A percentile compares a stretch with the other conserved stretches of the same genome.
Conservation (phyloP, 2,329 filamentous ascomycete species). For the Aspergillus intermedius region DNA sequence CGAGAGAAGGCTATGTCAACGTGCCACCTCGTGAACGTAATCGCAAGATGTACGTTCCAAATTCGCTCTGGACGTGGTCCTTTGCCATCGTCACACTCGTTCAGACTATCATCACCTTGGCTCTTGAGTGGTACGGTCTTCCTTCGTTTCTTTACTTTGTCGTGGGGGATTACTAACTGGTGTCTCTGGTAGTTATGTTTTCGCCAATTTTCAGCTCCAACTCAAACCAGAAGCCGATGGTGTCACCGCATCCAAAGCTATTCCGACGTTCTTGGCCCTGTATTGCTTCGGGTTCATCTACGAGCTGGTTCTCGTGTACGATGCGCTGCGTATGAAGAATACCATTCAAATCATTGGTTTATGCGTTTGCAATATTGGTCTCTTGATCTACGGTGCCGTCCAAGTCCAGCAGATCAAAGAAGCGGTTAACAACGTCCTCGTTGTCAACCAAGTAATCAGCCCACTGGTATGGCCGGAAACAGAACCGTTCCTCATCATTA, state of each 20-base stretch:
- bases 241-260: constrained; percentile 52
- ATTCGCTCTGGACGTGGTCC: constrained; percentile 78
- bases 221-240: constrained; percentile 38
- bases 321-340: constrained; percentile 89
- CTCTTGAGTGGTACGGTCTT: constrained; percentile 71
- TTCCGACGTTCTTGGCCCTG: constrained; percentile 89
- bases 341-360: constrained; percentile 97
- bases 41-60: constrained; percentile 66
- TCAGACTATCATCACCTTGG: constrained; percentile 74
- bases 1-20: constrained; percentile 45
- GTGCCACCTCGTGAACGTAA: constrained; percentile 25
- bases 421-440: constrained; percentile 55
- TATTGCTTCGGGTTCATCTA: constrained; percentile 98
- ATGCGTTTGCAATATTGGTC: constrained; percentile 82
- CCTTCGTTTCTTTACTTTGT: not conserved
- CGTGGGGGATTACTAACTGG: not conserved
- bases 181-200: constrained; percentile 65
- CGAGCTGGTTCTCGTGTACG: constrained; percentile 81
- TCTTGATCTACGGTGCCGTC: constrained; percentile 87
- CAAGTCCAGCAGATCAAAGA: constrained; percentile 84
- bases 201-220: constrained; percentile 69
- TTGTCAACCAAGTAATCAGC: constrained; percentile 39
- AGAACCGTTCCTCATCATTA: constrained; percentile 72
- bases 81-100: constrained; percentile 69
- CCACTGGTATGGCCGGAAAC: constrained; percentile 61